These are phyloP conservation scores for Pisolithus thermaeus DNA, from an alignment of 1,284 basidiomycete species.

Conservation along the genomic window DNA sequence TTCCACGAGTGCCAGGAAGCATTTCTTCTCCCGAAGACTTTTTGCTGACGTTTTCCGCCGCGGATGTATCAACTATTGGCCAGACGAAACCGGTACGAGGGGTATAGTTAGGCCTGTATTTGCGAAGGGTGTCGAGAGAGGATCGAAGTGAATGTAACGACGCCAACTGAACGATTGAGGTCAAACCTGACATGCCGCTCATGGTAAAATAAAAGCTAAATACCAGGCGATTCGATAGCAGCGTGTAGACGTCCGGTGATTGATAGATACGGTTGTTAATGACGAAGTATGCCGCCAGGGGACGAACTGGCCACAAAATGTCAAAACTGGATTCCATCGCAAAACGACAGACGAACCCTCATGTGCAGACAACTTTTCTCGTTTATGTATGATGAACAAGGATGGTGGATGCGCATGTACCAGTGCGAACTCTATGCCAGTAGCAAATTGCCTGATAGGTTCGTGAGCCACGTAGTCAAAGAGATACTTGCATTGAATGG, in stretches of 20 bases:
- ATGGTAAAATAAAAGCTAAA: background rate
- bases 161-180: slow-evolving; percentile 47
- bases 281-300: slow-evolving; percentile 77
- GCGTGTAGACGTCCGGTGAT: slow-evolving; percentile 74
- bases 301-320: slow-evolving; percentile 44
- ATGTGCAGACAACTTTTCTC: slow-evolving; percentile 71
- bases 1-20: slow-evolving; percentile 14
- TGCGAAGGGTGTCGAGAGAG: slow-evolving; percentile 64
- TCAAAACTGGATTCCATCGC: slow-evolving; percentile 1
- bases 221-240: slow-evolving; percentile 78
- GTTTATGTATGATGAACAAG: slow-evolving; percentile 82
- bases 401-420: slow-evolving; percentile 72
- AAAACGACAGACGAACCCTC: slow-evolving; percentile 50
- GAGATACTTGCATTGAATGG: background rate
- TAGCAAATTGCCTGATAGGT: slow-evolving; percentile 62
- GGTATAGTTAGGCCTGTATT: slow-evolving; percentile 68
- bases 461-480: slow-evolving; percentile 2
- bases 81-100: slow-evolving; percentile 76
- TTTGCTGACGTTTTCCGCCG: slow-evolving; percentile 39
- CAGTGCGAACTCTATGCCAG: slow-evolving; percentile 77
- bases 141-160: slow-evolving; percentile 67
- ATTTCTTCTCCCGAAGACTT: slow-evolving; percentile 32
- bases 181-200: background rate
- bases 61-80: slow-evolving; percentile 60
- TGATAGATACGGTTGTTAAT: slow-evolving; percentile 84